Base-by-base conservation (phyloP, 805 yeast genomes). In the Lachancea fermentati region DNA sequence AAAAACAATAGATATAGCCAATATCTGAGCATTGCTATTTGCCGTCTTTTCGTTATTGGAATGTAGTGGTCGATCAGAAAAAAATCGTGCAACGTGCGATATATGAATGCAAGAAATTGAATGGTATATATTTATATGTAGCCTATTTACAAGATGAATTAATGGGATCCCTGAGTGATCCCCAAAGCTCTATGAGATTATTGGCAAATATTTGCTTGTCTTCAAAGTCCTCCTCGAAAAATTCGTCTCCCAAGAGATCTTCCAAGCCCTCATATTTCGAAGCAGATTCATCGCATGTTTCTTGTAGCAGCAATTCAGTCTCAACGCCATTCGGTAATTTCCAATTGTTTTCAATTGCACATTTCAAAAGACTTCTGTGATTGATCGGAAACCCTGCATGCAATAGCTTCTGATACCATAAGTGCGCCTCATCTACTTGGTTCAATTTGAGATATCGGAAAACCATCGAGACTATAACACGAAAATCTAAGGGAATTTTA, bases 321-420 rank as follows among this genome's bases (percentile, higher is more conserved):
- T 52, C 50, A 24, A 51, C 45, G 18, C 41, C 19, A 15, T 28
- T 26, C 4, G 63, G 63, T 5, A 52, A 41, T 19, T 50, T 48
- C 65, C 65, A 60, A 13, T 40, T 44, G 16, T 52, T 38, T 28
- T 44, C 39, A 6, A 41, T 30, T 2, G 52, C 45, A 5, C 44
- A 37, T 29, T 49, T 34, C 12, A 59, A 42, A 15, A 60, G 28
- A 3, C 39, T 15, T 16, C 32, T 30, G 39, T 60, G 60, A 13
- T 38, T 46, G 6, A 60, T 36, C 9, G 47, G 42, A 22, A 53
- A 59, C 3, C 52, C 50, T 8, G 51, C 54, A n/a, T 39, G 24
- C 4, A 48, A 19, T 9, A 58, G 50, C 35, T 48, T 57, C 19
- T 47, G 18, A 32, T 58, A 60, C 64, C 64, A 60, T 5, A 42